These are phyloP conservation scores for Paraphaeosphaeria minitans DNA, from an alignment of 2,329 filamentous ascomycete genomes.

Conservation along the genomic window DNA sequence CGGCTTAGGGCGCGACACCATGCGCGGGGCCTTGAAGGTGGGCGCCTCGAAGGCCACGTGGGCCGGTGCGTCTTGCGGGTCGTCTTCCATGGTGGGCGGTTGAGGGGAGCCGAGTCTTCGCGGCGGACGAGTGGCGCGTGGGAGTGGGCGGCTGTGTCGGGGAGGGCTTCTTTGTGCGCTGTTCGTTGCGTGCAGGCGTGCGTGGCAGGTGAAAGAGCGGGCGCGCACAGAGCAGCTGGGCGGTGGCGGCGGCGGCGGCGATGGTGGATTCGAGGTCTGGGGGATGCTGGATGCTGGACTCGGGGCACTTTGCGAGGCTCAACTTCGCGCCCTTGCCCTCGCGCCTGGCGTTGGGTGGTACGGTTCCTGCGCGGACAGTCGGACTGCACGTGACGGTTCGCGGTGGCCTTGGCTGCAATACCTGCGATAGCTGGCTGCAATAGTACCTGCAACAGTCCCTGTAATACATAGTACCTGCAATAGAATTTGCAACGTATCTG, in stretches of 20 bases:
- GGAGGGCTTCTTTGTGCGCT: constrained; percentile 7
- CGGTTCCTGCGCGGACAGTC: not conserved
- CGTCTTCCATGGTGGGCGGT: constrained; percentile 38
- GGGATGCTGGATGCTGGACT: not conserved
- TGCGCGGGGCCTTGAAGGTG: constrained; percentile 39
- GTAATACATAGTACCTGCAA: no score
- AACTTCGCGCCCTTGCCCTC: not conserved
- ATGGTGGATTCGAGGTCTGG: not conserved
- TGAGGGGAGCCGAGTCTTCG: not conserved
- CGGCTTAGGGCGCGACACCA: constrained; percentile 61
- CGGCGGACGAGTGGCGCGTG: constrained; percentile 1
- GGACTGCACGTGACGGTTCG: not conserved
- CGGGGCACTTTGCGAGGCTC: not conserved
- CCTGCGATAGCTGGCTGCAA: no score
- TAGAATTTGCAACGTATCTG: no score
- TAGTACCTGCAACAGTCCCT: no score
- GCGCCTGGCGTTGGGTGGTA: not conserved
- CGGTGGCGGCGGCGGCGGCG: not conserved
- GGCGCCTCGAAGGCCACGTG: constrained; percentile 24
- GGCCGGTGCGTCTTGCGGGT: constrained; percentile 25
- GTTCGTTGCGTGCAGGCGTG: not conserved
- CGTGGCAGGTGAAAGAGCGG: not conserved
- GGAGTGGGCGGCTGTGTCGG: constrained; percentile 1
- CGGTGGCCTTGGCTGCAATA: no score
- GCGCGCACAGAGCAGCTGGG: not conserved